Conservation (phyloP, 257 asterid species). For the Agastache rugosa region DNA sequence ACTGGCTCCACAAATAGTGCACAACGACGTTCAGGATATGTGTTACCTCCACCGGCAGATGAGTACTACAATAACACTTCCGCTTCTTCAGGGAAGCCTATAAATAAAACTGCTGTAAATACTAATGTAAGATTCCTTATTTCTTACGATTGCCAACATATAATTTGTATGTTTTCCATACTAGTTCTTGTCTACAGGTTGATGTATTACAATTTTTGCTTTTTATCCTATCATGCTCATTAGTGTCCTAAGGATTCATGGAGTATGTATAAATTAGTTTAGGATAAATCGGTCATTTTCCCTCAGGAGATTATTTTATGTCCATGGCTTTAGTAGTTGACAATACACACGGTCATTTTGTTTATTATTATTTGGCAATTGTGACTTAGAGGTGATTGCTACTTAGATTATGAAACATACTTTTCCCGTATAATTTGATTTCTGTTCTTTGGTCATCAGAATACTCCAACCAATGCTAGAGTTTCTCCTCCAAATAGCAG, state of each 20-base stretch:
- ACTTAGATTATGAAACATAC: background rate
- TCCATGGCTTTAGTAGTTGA: conserved; percentile 11
- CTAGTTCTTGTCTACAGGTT: conserved; percentile 12
- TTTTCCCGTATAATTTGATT: background rate
- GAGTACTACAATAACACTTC: conserved; percentile 65
- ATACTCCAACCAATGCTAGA: conserved; percentile 41
- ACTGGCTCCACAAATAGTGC: conserved; percentile 65
- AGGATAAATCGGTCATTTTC: conserved; percentile 4
- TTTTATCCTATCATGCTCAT: conserved; percentile 16
- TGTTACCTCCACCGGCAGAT: conserved; percentile 88
- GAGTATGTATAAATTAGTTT: conserved; percentile 17
- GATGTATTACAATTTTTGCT: background rate
- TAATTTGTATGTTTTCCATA: conserved; percentile 12
- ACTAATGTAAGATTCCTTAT: conserved; percentile 70
- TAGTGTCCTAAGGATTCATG: conserved; percentile 22
- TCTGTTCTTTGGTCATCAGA: conserved; percentile 40
- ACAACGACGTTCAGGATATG: conserved; percentile 78
- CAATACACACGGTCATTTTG: background rate
- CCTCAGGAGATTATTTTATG: background rate
- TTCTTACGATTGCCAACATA: conserved; percentile 20
- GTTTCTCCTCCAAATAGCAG: conserved; percentile 78
- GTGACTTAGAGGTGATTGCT: conserved; percentile 3
- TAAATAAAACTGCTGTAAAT: conserved; percentile 57
- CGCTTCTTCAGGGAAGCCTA: conserved; percentile 66
- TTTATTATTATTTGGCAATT: conserved; percentile 5